phyloP scores from a whole-genome alignment of 2,329 filamentous ascomycete species.

The Calonectria pteridis region DNA sequence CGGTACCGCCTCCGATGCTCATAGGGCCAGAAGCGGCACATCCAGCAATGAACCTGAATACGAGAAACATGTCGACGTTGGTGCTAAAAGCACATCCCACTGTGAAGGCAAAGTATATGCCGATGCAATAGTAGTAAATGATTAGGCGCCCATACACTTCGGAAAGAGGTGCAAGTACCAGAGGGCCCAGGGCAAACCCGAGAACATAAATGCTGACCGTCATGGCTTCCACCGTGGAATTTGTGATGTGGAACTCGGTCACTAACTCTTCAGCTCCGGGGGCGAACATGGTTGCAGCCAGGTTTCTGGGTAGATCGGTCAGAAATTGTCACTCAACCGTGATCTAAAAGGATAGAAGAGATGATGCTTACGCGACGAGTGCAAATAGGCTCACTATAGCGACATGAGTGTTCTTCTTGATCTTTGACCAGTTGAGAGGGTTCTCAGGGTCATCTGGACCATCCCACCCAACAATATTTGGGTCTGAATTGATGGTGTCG shows the following conservation, averaged over 20 bases:
- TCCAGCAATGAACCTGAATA: slow-evolving; percentile 10
- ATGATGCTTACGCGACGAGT: slow-evolving; percentile 28
- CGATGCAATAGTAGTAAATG: slow-evolving; percentile 1
- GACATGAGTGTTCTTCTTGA: slow-evolving; percentile 57
- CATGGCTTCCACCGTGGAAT: slow-evolving; percentile 25
- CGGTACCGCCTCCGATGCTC: slow-evolving; percentile 3
- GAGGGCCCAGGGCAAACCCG: slow-evolving; percentile 33
- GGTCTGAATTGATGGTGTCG: not conserved
- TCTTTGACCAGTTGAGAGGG: slow-evolving; percentile 73
- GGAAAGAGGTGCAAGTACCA: slow-evolving; percentile 16
- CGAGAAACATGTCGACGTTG: slow-evolving; percentile 3
- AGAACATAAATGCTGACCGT: slow-evolving; percentile 37
- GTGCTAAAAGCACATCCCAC: slow-evolving; percentile 3
- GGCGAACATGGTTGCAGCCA: slow-evolving; percentile 41
- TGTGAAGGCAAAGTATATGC: not conserved
- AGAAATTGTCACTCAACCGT: not conserved
- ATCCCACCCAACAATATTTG: slow-evolving; percentile 70
- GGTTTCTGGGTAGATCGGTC: slow-evolving; percentile 18
- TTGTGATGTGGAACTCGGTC: slow-evolving; percentile 32
- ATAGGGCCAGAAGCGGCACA: slow-evolving; percentile 4
- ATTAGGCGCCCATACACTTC: slow-evolving; percentile 14
- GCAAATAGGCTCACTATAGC: slow-evolving; percentile 62
- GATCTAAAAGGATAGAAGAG: not conserved
- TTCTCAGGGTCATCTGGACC: slow-evolving; percentile 68
- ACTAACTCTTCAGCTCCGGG: slow-evolving; percentile 34